Evolutionary conservation across 352 stramenopile genomes (phyloP), one percentile per base, ranked within the genome.

Genomic region (Nothophytophthora sp.): DNA sequence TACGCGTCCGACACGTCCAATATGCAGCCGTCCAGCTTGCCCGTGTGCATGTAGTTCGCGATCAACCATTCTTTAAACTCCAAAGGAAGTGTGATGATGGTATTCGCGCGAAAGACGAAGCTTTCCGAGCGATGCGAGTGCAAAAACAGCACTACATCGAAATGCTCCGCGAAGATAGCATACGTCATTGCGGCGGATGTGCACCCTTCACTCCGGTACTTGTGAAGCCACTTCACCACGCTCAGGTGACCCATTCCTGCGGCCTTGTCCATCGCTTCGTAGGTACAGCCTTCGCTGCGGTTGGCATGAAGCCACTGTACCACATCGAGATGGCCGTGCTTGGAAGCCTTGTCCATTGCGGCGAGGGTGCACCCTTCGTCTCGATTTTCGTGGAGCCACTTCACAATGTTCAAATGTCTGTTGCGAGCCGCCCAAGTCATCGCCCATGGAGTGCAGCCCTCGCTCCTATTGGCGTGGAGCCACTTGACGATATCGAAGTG

Each of bases 141-240:
- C n/a, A 67, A 24, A 27, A 46, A 67, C 11, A 59, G 0, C n/a
- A 51, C 22, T 4, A 67, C 45, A 5, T 62, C 45, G 4, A 65
- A 58, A 16, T 60, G 50, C 5, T 15, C n/a, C 7, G 18, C 5
- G 9, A 18, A 9, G 23, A 50, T 34, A 1, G 50, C 56, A 8
- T 16, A 24, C 5, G 25, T 46, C 43, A 65, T 55, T 2, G 50
- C 42, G n/a, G 23, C 22, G 2, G 18, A 36, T 12, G 43, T 51
- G 33, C 56, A 52, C 4, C 50, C 36, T 43, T 61, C 50, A 18
- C 5, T 24, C 16, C 50, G 44, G 23, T 53, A 46, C 32, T 34
- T 25, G 9, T 48, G n/a, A 5, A 65, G 35, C 55, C 49, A 49
- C 25, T 55, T 60, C 2, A 65, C 37, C 20, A 60, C 32, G 13